Conservation (phyloP, 352 stramenopile species). For the Pythium chondricola region DNA sequence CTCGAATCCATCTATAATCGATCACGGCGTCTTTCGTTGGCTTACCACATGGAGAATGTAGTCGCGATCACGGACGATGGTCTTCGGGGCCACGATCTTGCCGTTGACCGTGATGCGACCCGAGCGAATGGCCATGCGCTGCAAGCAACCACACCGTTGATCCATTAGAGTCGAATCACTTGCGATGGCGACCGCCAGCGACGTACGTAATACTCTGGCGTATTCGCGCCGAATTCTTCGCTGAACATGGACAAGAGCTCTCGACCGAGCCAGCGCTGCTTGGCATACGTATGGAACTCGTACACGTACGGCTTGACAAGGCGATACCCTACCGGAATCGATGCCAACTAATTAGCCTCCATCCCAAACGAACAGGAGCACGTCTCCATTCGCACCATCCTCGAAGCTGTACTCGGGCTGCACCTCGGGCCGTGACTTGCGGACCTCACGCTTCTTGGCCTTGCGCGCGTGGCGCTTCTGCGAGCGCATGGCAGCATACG, state of each 20-base stretch:
- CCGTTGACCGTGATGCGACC: slow-evolving; percentile 93
- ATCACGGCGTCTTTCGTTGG: no score
- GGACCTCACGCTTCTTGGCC: slow-evolving; percentile 42
- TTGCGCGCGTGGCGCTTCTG: slow-evolving; percentile 53
- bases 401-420: slow-evolving; percentile 55
- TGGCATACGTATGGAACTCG: slow-evolving; percentile 94
- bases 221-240: slow-evolving; percentile 79
- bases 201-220: slow-evolving; percentile 74
- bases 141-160: no score
- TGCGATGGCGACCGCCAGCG: background rate
- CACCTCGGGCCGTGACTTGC: slow-evolving; percentile 3
- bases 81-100: slow-evolving; percentile 64
- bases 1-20: no score
- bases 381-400: slow-evolving; percentile 47
- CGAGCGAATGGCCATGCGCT: slow-evolving; percentile 90
- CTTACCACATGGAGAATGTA: slow-evolving; percentile 89
- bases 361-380: background rate
- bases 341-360: no score
- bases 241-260: slow-evolving; percentile 90
- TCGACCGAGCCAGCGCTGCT: slow-evolving; percentile 91
- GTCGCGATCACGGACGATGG: slow-evolving; percentile 90
- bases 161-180: background rate
- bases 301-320: slow-evolving; percentile 93
- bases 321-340: slow-evolving; percentile 74
- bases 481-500: slow-evolving; percentile 16